phyloP scores from a whole-genome alignment of 1,139 yeast species.

The Blastobotrys serpentis region DNA sequence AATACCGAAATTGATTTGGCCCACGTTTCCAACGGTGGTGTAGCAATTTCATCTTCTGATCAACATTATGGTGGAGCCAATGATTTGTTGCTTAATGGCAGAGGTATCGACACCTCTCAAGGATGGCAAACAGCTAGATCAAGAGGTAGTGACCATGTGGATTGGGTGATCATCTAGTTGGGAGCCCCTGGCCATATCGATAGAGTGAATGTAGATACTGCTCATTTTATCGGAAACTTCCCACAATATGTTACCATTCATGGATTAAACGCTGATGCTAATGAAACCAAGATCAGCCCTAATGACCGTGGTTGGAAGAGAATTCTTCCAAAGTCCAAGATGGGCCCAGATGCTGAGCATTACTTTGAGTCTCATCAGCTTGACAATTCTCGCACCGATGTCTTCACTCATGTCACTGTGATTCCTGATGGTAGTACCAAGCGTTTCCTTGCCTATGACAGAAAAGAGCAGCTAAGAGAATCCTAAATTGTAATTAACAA shows the following conservation, averaged over 20 bases:
- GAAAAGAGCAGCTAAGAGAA: too few relatives aligned
- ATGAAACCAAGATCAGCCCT: conserved; percentile 35
- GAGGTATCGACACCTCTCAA: conserved; percentile 95
- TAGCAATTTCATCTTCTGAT: conserved; percentile 76
- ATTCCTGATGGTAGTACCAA: conserved; percentile 97
- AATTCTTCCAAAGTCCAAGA: conserved; percentile 66
- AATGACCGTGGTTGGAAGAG: conserved; percentile 56
- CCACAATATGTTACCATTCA: conserved; percentile 75
- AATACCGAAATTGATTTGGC: conserved; percentile 66
- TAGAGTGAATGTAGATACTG: conserved; percentile 77
- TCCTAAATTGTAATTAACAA: neutral
- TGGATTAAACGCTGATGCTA: conserved; percentile 41
- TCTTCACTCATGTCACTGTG: conserved; percentile 71
- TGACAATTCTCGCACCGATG: conserved; percentile 22
- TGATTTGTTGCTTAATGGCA: conserved; percentile 83
- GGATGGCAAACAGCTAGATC: conserved; percentile 99
- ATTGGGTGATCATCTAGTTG: conserved; percentile 82
- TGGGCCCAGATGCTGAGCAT: conserved; percentile 81
- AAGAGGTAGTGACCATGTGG: conserved; percentile 75
- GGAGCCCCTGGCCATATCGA: conserved; percentile 59
- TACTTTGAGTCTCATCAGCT: conserved; percentile 41
- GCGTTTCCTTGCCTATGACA: conserved; percentile 80
- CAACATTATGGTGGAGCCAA: conserved; percentile 93
- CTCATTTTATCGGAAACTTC: conserved; percentile 89
- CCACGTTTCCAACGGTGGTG: conserved; percentile 83